Evolutionary conservation across 306 rosid species (phyloP).

Genomic region (Rosa rugosa): DNA sequence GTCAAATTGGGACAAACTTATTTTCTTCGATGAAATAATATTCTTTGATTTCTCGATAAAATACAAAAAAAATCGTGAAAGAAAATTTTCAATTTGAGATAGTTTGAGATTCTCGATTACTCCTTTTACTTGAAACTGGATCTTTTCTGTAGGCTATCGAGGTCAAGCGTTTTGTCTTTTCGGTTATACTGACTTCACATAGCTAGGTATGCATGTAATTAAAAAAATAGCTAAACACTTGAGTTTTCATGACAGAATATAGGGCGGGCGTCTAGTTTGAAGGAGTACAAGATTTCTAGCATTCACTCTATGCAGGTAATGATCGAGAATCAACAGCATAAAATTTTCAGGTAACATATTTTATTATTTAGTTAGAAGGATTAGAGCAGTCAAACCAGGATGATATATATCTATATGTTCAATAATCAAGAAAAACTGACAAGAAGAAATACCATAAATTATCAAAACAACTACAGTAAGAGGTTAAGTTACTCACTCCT

Average conservation of each 20-base stretch:
- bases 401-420: not conserved
- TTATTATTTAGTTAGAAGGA: not conserved
- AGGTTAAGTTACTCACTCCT: constrained; percentile 59
- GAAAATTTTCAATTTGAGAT: not conserved
- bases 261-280: not conserved
- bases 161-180: not conserved
- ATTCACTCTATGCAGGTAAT: not conserved
- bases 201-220: not conserved
- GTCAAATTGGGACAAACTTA: not conserved
- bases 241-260: not conserved
- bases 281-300: not conserved
- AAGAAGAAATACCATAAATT: constrained; percentile 2
- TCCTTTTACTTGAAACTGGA: not conserved
- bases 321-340: not conserved
- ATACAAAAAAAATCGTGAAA: not conserved
- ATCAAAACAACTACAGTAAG: constrained; percentile 5
- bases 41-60: not conserved
- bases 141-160: not conserved
- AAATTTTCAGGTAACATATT: not conserved
- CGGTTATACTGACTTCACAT: not conserved
- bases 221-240: not conserved
- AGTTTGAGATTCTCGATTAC: not conserved
- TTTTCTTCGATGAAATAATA: not conserved
- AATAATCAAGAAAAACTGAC: not conserved
- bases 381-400: not conserved